A percentile compares a stretch with the other conserved stretches of the same genome.
phyloP scores from a whole-genome alignment of 306 rosid genomes.

The Corylus heterophylla region DNA sequence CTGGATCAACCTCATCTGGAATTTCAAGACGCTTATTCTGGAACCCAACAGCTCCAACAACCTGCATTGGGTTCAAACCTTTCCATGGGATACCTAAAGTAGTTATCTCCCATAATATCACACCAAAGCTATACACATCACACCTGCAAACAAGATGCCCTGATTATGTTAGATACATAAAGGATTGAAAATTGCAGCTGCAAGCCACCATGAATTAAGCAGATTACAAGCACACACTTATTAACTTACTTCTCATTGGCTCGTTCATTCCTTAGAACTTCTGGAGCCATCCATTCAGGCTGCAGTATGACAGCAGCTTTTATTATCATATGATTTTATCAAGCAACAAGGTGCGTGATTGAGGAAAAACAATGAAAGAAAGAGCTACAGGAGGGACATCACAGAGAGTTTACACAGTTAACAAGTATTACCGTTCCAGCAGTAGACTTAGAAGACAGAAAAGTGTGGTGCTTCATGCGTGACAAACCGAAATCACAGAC shows the following conservation, averaged over 20 bases:
- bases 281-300: conserved; percentile 99
- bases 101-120: conserved; percentile 92
- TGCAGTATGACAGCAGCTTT: conserved; percentile 43
- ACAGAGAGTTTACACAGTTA: conserved; percentile 16
- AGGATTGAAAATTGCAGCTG: background rate
- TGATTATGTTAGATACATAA: conserved; percentile 21
- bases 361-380: conserved; percentile 16
- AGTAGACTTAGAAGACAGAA: conserved; percentile 91
- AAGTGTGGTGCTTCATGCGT: conserved; percentile 88
- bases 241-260: conserved; percentile 88
- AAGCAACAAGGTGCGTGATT: conserved; percentile 7
- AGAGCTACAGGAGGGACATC: background rate
- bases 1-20: conserved; percentile 79
- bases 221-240: background rate
- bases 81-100: conserved; percentile 81
- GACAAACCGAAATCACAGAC: conserved; percentile 99
- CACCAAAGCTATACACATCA: conserved; percentile 98
- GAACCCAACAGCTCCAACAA: conserved; percentile 99
- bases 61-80: conserved; percentile 99
- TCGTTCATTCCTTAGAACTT: conserved; percentile 89
- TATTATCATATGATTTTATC: conserved; percentile 9
- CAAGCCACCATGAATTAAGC: conserved; percentile 15
- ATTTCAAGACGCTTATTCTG: conserved; percentile 94
- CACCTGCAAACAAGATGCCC: conserved; percentile 68
- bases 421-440: conserved; percentile 92